These are phyloP conservation scores for Globisporangium middletonii DNA, from an alignment of 352 stramenopile species.

Conservation along the genomic window DNA sequence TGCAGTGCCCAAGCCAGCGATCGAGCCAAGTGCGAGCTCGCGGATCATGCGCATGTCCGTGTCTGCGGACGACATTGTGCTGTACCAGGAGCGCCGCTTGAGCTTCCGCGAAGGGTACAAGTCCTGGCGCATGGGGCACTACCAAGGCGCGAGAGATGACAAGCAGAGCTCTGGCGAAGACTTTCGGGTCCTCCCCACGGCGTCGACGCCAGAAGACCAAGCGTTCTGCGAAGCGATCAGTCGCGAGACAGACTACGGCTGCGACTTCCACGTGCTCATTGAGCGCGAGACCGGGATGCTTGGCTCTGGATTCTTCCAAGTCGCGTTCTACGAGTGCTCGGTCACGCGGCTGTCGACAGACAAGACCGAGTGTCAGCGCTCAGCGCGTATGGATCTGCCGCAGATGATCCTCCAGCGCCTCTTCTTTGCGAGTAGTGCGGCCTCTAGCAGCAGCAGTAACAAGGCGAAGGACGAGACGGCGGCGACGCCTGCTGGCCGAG, in stretches of 20 bases:
- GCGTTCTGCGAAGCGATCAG: constrained; percentile 74
- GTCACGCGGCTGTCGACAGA: constrained; percentile 46
- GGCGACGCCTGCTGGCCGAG: background rate
- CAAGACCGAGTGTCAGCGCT: constrained; percentile 23
- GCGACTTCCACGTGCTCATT: constrained; percentile 78
- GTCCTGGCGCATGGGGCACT: constrained; percentile 80
- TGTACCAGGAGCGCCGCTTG: constrained; percentile 72
- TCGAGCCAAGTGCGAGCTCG: constrained; percentile 25
- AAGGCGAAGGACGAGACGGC: background rate
- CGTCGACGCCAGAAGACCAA: constrained; percentile 63
- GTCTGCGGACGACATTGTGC: constrained; percentile 78
- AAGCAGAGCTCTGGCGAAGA: constrained; percentile 47
- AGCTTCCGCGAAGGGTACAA: constrained; percentile 85
- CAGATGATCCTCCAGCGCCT: constrained; percentile 36
- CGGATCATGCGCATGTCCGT: constrained; percentile 49
- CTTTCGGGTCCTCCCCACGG: constrained; percentile 37
- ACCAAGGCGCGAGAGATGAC: constrained; percentile 62
- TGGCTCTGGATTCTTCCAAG: constrained; percentile 78
- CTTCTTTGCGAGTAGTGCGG: constrained; percentile 4
- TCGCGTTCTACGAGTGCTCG: constrained; percentile 85
- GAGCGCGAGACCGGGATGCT: constrained; percentile 38
- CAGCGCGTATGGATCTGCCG: constrained; percentile 24
- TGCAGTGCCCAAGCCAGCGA: background rate
- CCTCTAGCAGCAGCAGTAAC: constrained; percentile 2
- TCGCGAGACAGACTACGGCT: constrained; percentile 42